Evolutionary conservation across 1,284 basidiomycete species (phyloP).

Genomic region (Mrakiaceae sp.): DNA sequence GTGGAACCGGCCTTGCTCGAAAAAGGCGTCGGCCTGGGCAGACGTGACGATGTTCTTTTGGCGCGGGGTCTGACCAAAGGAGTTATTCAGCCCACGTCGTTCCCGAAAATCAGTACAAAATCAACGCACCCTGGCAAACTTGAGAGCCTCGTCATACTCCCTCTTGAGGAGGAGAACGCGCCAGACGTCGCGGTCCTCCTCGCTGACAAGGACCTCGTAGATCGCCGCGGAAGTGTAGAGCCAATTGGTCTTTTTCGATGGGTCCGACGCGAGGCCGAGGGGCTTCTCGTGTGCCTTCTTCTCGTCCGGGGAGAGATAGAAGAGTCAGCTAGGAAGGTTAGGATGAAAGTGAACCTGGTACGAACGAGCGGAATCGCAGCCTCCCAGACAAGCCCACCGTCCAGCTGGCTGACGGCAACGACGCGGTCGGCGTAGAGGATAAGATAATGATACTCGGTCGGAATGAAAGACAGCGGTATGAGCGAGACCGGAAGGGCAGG

Average conservation of each 20-base stretch:
- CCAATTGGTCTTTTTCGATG: slow-evolving; percentile 85
- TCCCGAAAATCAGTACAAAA: not conserved
- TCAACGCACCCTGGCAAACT: slow-evolving; percentile 59
- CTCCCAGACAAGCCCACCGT: slow-evolving; percentile 73
- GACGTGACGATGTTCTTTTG: slow-evolving; percentile 77
- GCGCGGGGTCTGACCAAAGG: slow-evolving; percentile 49
- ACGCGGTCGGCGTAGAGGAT: slow-evolving; percentile 73
- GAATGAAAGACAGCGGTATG: slow-evolving; percentile 43
- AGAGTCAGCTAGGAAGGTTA: no score
- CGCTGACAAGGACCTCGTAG: slow-evolving; percentile 73
- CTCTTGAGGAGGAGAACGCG: slow-evolving; percentile 71
- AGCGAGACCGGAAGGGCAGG: slow-evolving; percentile 38
- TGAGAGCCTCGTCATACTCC: slow-evolving; percentile 64
- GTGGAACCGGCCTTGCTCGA: slow-evolving; percentile 70
- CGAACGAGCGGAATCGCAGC: slow-evolving; percentile 68
- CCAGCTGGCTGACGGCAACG: slow-evolving; percentile 63
- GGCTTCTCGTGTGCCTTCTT: slow-evolving; percentile 64
- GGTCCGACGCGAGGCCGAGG: slow-evolving; percentile 65
- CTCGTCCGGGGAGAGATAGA: not conserved
- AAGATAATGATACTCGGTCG: slow-evolving; percentile 89
- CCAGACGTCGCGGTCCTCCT: slow-evolving; percentile 94
- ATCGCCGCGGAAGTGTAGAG: slow-evolving; percentile 81
- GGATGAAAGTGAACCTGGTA: not conserved
- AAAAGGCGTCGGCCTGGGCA: slow-evolving; percentile 74
- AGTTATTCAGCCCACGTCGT: no score